Conservation (phyloP, 306 rosid species). For the Calophaca sinica region DNA sequence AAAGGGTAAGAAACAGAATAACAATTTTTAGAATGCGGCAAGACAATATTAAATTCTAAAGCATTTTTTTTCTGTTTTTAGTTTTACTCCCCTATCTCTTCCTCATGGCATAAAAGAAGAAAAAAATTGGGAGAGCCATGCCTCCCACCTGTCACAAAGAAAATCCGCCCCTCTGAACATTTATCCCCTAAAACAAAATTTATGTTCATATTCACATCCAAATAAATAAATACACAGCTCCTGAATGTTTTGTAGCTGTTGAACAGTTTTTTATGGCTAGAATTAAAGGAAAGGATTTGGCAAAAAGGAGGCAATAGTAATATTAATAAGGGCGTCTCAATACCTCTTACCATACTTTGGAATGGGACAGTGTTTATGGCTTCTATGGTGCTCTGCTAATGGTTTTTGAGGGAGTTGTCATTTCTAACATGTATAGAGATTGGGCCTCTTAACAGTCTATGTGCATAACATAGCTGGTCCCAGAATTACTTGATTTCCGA, state of each 20-base stretch:
- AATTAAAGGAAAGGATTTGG: too few relatives aligned
- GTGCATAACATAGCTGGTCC: neutral
- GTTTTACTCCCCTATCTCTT: neutral
- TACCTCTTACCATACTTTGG: too few relatives aligned
- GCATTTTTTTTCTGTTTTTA: neutral
- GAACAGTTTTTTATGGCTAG: neutral
- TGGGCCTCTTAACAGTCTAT: neutral
- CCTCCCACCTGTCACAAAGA: too few relatives aligned
- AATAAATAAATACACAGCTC: too few relatives aligned
- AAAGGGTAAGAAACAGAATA: constrained; percentile 27
- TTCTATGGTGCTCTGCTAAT: neutral
- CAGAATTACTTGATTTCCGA: constrained; percentile 1
- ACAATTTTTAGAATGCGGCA: constrained; percentile 12
- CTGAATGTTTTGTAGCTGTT: neutral
- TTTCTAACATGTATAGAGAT: neutral
- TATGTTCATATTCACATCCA: neutral
- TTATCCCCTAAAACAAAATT: neutral
- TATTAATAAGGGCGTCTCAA: too few relatives aligned
- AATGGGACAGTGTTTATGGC: too few relatives aligned
- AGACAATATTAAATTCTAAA: constrained; percentile 8
- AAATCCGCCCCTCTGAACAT: too few relatives aligned
- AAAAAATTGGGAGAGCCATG: neutral
- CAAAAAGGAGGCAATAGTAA: neutral
- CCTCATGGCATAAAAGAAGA: constrained; percentile 15
- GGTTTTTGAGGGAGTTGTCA: neutral